A percentile compares a stretch with the other conserved stretches of the same genome.
phyloP scores from a whole-genome alignment of 208 protist genomes.

The Borovskyia barvae region DNA sequence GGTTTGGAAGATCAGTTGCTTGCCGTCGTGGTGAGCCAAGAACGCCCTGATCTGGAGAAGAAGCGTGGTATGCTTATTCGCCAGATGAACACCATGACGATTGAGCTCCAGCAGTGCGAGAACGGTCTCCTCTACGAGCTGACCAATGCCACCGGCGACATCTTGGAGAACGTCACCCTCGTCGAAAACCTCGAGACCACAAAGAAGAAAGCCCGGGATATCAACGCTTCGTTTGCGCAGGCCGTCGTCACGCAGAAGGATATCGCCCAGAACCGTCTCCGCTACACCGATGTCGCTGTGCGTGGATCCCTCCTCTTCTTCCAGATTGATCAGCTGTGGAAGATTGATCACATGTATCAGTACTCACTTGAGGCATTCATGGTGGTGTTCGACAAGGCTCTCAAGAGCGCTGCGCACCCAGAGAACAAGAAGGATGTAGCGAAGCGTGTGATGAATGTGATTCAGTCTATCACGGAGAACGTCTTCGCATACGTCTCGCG shows the following conservation, averaged over 20 bases:
- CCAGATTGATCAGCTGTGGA: conserved; percentile 95
- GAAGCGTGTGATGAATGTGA: conserved; percentile 92
- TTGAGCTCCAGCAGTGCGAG: conserved; percentile 97
- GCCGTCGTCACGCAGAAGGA: conserved; percentile 94
- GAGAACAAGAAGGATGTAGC: conserved; percentile 91
- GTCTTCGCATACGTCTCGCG: conserved; percentile 96
- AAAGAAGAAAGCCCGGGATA: conserved; percentile 96
- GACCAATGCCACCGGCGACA: conserved; percentile 94
- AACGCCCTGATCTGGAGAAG: conserved; percentile 97
- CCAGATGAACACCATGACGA: conserved; percentile 98
- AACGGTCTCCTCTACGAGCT: conserved; percentile 96
- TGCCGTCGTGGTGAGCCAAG: conserved; percentile 96
- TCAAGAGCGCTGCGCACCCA: conserved; percentile 84
- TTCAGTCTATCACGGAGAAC: conserved; percentile 92
- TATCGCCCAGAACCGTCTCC: conserved; percentile 94
- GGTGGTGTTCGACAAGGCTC: conserved; percentile 97
- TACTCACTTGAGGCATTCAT: conserved; percentile 98
- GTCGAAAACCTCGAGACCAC: conserved; percentile 97
- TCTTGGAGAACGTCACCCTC: conserved; percentile 95
- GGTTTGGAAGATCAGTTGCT: conserved; percentile 99
- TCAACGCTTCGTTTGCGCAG: conserved; percentile 92
- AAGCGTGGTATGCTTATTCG: conserved; percentile 92
- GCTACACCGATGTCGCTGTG: conserved; percentile 95
- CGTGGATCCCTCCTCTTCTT: conserved; percentile 97
- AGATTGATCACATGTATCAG: conserved; percentile 99